Evolutionary conservation across 495 filamentous ascomycete genomes (phyloP).

Genomic region (Talaromyces thailandensis): DNA sequence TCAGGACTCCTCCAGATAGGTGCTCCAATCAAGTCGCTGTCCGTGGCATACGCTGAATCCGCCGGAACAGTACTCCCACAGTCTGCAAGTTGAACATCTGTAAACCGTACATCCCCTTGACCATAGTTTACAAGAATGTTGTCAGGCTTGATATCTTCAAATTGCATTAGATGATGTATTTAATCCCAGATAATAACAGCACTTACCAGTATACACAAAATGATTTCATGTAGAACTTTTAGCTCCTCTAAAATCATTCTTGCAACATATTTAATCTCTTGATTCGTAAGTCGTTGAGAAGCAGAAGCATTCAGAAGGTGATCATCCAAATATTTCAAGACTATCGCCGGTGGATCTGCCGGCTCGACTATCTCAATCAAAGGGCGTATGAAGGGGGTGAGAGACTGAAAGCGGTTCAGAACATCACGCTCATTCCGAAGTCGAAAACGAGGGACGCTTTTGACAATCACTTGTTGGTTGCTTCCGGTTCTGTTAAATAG

Average conservation of each 20-base stretch:
- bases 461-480: constrained; percentile 25
- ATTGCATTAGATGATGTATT: background rate
- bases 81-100: constrained; percentile 30
- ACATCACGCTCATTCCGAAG: constrained; percentile 33
- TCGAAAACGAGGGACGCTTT: constrained; percentile 25
- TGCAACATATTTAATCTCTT: constrained; percentile 34
- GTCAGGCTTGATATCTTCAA: constrained; percentile 30
- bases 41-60: constrained; percentile 24
- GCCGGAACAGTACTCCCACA: constrained; percentile 23
- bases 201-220: constrained; percentile 30
- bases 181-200: background rate
- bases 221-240: constrained; percentile 26
- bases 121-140: constrained; percentile 35
- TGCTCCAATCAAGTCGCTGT: constrained; percentile 26
- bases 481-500: constrained; percentile 15
- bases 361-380: constrained; percentile 30
- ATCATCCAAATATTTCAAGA: constrained; percentile 33
- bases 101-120: constrained; percentile 21
- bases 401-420: constrained; percentile 27
- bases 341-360: constrained; percentile 28
- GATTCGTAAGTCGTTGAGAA: constrained; percentile 21
- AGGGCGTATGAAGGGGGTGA: no score
- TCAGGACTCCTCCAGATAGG: constrained; percentile 30
- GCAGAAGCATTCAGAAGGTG: constrained; percentile 22
- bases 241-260: constrained; percentile 28